These are phyloP conservation scores for Canariomyces notabilis DNA, from an alignment of 2,329 filamentous ascomycete species.

Conservation along the genomic window DNA sequence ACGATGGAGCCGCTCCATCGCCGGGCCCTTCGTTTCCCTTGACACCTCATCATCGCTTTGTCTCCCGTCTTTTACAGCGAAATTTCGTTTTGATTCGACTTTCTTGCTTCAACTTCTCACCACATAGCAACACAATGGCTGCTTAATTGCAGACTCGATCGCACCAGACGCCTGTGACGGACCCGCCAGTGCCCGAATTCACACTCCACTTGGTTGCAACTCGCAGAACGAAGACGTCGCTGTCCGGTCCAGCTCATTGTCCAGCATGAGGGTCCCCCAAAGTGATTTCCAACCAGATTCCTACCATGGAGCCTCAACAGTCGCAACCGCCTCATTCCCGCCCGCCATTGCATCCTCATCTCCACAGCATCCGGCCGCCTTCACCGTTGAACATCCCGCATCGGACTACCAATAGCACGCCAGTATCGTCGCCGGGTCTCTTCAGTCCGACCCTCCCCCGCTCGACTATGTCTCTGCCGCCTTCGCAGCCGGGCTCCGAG, in stretches of 20 bases:
- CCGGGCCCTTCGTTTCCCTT: slow-evolving; percentile 17
- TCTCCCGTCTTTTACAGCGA: slow-evolving; percentile 1
- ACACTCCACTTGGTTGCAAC: slow-evolving; percentile 7
- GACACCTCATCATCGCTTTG: slow-evolving; percentile 6
- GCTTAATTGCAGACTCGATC: slow-evolving; percentile 17
- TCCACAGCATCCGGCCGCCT: slow-evolving; percentile 33
- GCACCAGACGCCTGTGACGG: slow-evolving; percentile 1
- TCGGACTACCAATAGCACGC: slow-evolving; percentile 51
- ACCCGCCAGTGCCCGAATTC: slow-evolving; percentile 6
- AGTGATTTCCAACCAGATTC: slow-evolving; percentile 16
- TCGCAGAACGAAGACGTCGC: too few species aligned
- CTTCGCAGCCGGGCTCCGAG: slow-evolving; percentile 46
- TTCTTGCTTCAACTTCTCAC: slow-evolving; percentile 1
- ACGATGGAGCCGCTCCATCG: slow-evolving; percentile 3
- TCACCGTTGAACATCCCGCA: slow-evolving; percentile 37
- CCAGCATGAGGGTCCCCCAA: slow-evolving; percentile 25
- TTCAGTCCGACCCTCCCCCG: slow-evolving; percentile 50
- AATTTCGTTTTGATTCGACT: slow-evolving; percentile 3
- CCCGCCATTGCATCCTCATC: slow-evolving; percentile 31
- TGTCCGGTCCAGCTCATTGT: slow-evolving; percentile 8
- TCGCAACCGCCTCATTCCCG: slow-evolving; percentile 18
- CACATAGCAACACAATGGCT: slow-evolving; percentile 12
- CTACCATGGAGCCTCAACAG: slow-evolving; percentile 26
- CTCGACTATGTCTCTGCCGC: slow-evolving; percentile 35
- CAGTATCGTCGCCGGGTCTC: slow-evolving; percentile 56